Evolutionary conservation across 495 filamentous ascomycete species (phyloP), one percentile per base, ranked within the genome.

Genomic region (Tricharina praecox): DNA sequence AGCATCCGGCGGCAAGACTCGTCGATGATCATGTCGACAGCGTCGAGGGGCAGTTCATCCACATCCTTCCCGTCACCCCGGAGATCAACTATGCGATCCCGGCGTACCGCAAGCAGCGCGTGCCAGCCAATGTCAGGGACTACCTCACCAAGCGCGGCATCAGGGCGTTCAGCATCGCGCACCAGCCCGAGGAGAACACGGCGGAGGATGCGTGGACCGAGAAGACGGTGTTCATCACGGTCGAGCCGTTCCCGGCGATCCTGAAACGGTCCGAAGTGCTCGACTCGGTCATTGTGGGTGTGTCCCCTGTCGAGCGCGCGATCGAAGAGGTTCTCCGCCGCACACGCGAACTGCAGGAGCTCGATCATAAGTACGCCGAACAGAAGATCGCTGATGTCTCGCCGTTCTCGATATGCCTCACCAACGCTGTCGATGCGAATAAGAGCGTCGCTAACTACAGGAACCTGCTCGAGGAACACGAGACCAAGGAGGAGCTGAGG

Each of bases 301-400:
- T 93, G 11, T 72, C 74, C 19, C 81, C 88, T 7, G 66, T 88
- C 49, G 80, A 96, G 57, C 88, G 85, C 4, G 90, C 82, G 3
- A 72, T 96, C 37, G 88, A 95, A 61, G 75, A 88, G n/a, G 84
- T 92, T 28, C 77, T 80, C 57, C 74, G 85, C 43, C 95, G 95
- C 69, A 90, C 88, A 9, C 73, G 79, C 40, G 92, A 97, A 61
- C 70, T 97, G 65, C 66, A 73, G 8, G 54, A 70, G 9, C 63
- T 93, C 7, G 85, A 92, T 59, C 79, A 77, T 56, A 74, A 76
- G 32, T 70, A 86, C n/a, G 64, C 69, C 4, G 79, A 85, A 18
- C 81, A 82, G 5, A 83, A 90, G 36, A 76, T 78, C 43, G 67
- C 70, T 8, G 71, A 72, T 16, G 39, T 34, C 3, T 21, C 32